Evolutionary conservation across 2,329 filamentous ascomycete species (phyloP).

Genomic region (Fusarium aywerte): DNA sequence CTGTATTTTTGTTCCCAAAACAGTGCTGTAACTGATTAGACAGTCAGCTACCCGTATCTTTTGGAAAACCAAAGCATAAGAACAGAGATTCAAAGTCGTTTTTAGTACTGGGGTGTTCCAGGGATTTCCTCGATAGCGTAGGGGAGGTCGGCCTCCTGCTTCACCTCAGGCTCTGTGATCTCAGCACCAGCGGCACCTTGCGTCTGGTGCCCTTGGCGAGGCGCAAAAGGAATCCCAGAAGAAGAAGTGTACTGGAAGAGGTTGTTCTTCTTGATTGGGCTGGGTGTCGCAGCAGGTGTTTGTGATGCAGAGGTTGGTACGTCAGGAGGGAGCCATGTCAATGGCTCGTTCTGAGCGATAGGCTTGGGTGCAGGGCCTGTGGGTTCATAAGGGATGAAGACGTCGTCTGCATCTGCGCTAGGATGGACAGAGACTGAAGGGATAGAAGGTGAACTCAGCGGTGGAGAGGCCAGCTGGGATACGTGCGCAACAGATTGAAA

Average conservation of each 20-base stretch:
- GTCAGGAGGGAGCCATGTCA: constrained; percentile 65
- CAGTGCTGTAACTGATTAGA: constrained; percentile 9
- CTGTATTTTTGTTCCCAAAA: constrained; percentile 9
- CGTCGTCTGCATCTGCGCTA: constrained; percentile 47
- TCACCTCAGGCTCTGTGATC: not conserved
- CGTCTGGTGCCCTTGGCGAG: constrained; percentile 35
- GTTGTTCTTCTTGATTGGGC: constrained; percentile 50
- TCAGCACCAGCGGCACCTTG: constrained; percentile 5
- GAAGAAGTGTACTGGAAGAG: constrained; percentile 54
- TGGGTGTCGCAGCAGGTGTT: constrained; percentile 50
- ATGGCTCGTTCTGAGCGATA: constrained; percentile 52
- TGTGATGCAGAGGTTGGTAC: constrained; percentile 51
- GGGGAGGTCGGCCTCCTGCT: not conserved
- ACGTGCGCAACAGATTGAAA: constrained; percentile 39
- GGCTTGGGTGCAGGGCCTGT: constrained; percentile 60
- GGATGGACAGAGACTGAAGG: constrained; percentile 46
- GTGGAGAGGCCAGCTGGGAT: constrained; percentile 36
- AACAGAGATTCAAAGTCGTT: not conserved
- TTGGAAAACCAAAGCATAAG: not conserved
- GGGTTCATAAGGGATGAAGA: constrained; percentile 67
- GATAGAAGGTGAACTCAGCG: constrained; percentile 48
- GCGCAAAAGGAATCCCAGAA: constrained; percentile 61
- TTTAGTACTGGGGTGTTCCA: constrained; percentile 13
- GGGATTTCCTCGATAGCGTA: constrained; percentile 8
- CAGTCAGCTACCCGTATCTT: constrained; percentile 14